A percentile compares a stretch with the other conserved stretches of the same genome.
Evolutionary conservation across 345 rosid species (phyloP).

Genomic region (Populus tremula): DNA sequence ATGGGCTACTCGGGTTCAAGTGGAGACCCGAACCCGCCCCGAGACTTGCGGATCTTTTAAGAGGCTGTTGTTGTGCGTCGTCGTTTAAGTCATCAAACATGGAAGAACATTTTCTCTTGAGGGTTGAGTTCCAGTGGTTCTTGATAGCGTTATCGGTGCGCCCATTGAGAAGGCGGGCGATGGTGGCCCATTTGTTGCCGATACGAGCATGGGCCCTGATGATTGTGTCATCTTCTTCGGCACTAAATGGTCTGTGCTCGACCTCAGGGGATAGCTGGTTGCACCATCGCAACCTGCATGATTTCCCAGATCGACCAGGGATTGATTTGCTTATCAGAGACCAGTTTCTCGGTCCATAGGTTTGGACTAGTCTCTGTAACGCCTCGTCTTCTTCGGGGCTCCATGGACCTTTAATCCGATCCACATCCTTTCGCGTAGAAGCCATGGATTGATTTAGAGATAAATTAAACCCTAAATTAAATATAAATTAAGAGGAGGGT

Average conservation of each 20-base stretch:
- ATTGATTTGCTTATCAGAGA: conserved; percentile 88
- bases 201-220: conserved; percentile 75
- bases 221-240: conserved; percentile 78
- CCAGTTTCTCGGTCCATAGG: conserved; percentile 93
- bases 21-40: conserved; percentile 52
- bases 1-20: conserved; percentile 57
- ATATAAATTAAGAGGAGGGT: background rate
- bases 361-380: conserved; percentile 57
- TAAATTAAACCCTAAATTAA: background rate
- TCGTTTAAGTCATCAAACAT: conserved; percentile 37
- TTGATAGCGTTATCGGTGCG: conserved; percentile 93
- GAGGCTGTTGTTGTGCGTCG: conserved; percentile 41
- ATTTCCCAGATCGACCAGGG: conserved; percentile 87
- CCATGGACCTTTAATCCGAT: conserved; percentile 97
- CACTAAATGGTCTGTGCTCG: conserved; percentile 71
- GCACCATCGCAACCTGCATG: conserved; percentile 91
- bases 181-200: conserved; percentile 96
- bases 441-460: conserved; percentile 25
- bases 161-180: conserved; percentile 84
- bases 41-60: conserved; percentile 64
- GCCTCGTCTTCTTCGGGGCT: conserved; percentile 93
- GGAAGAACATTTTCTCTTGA: conserved; percentile 70
- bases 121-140: conserved; percentile 95
- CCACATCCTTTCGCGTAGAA: conserved; percentile 49
- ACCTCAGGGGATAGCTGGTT: conserved; percentile 95